phyloP scores from a whole-genome alignment of 2,329 filamentous ascomycete genomes.

The Byssochlamys sp. region DNA sequence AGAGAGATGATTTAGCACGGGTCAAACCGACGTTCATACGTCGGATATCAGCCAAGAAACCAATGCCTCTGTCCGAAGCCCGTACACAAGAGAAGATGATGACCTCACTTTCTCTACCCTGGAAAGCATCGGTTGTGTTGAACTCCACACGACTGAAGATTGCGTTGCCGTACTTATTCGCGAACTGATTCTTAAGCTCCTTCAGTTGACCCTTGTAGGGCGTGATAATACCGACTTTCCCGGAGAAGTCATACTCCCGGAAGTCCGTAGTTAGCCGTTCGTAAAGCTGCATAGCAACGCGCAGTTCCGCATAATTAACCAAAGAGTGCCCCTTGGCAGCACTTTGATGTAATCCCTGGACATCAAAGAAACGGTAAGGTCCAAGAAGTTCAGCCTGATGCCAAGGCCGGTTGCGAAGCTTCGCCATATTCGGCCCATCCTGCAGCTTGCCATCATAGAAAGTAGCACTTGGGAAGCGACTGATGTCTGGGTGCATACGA shows the following conservation, averaged over 20 bases:
- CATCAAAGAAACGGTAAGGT: slow-evolving; percentile 95
- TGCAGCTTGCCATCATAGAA: slow-evolving; percentile 86
- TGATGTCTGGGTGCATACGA: slow-evolving; percentile 98
- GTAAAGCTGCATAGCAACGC: slow-evolving; percentile 77
- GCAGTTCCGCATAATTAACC: slow-evolving; percentile 77
- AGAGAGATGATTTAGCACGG: slow-evolving; percentile 88
- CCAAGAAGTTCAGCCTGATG: slow-evolving; percentile 71
- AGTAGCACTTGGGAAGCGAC: slow-evolving; percentile 73
- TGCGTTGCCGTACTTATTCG: slow-evolving; percentile 58
- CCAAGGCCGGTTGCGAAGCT: slow-evolving; percentile 70
- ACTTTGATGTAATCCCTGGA: slow-evolving; percentile 73
- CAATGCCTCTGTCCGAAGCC: slow-evolving; percentile 83
- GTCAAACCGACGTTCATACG: slow-evolving; percentile 99
- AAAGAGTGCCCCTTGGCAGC: slow-evolving; percentile 80
- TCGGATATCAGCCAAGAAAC: slow-evolving; percentile 94
- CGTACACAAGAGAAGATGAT: slow-evolving; percentile 99
- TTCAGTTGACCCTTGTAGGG: slow-evolving; percentile 90
- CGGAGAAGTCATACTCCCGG: slow-evolving; percentile 56
- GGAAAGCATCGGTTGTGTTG: slow-evolving; percentile 97
- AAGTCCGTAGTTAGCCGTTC: slow-evolving; percentile 68
- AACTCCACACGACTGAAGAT: slow-evolving; percentile 82
- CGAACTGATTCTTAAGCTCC: slow-evolving; percentile 68
- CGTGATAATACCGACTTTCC: slow-evolving; percentile 93
- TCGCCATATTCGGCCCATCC: slow-evolving; percentile 75
- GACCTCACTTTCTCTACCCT: slow-evolving; percentile 90